Evolutionary conservation across 73 alveolate genomes (phyloP), one percentile per base, ranked within the genome.

Genomic region (Effrenium voratum): DNA sequence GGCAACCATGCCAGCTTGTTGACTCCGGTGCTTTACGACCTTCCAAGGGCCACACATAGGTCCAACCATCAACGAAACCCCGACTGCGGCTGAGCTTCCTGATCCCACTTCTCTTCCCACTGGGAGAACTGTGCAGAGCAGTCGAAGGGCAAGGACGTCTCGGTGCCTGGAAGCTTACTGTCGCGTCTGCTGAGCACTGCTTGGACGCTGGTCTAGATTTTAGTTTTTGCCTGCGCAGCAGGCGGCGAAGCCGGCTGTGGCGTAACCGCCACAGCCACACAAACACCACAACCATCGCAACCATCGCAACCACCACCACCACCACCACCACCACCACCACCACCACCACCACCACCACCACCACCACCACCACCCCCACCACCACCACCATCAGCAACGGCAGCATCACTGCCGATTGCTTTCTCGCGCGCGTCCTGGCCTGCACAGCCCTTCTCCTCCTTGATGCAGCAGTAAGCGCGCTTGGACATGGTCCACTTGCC

Each of bases 381-480:
- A n/a, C n/a, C n/a, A n/a, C n/a, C n/a, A n/a, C n/a, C n/a, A n/a
- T n/a, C n/a, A n/a, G n/a, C n/a, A n/a, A n/a, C n/a, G n/a, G n/a
- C n/a, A n/a, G n/a, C n/a, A n/a, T n/a, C n/a, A n/a, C n/a, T n/a
- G n/a, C n/a, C n/a, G n/a, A n/a, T n/a, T n/a, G n/a, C n/a, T n/a
- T n/a, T n/a, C n/a, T n/a, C 24, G 15, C 4, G 82, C 12, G 44
- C 19, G 40, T 3, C 0, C 45, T 43, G 24, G 49, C 92, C 83
- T 75, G 83, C 97, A n/a, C 97, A 90, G 32, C 97, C 97, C 43
- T 68, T 90, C 52, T 90, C 13, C 87, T 90, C 97, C 55, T 90
- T 90, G 97, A 90, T 90, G 75, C 97, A 90, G 75, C 97, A 90
- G 43, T 66, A 90, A 57, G 97, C 97, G 6, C 97, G 49, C 97